Evolutionary conservation across 1,139 yeast genomes (phyloP).

Genomic region (Chernovozyma aurita): DNA sequence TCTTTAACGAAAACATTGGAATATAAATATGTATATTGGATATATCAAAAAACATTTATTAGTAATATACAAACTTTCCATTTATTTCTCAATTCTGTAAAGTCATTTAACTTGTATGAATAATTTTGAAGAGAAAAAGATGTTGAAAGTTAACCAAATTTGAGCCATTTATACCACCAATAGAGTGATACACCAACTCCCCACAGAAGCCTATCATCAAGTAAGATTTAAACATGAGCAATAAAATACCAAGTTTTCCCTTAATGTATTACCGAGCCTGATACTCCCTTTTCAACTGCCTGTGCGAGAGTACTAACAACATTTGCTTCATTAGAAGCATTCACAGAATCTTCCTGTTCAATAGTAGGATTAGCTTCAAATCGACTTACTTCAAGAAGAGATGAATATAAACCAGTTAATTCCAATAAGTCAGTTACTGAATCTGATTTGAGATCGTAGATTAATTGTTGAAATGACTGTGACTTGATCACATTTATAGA

Average conservation of each 20-base stretch:
- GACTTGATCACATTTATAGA: slow-evolving; percentile 46
- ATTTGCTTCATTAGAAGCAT: slow-evolving; percentile 14
- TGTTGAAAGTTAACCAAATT: too few species aligned
- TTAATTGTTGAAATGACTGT: slow-evolving; percentile 48
- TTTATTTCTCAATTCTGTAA: background rate
- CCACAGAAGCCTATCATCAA: too few species aligned
- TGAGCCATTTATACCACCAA: too few species aligned
- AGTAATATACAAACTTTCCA: background rate
- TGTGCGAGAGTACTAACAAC: slow-evolving; percentile 16
- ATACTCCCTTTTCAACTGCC: slow-evolving; percentile 14
- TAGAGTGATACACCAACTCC: too few species aligned
- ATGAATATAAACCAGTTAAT: slow-evolving; percentile 40
- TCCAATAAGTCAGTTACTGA: slow-evolving; percentile 45
- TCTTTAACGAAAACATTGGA: too few species aligned
- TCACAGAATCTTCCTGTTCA: slow-evolving; percentile 5
- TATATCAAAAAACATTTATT: background rate
- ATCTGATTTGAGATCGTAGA: slow-evolving; percentile 47
- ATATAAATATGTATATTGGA: too few species aligned
- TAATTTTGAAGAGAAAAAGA: too few species aligned
- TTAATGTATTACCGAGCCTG: too few species aligned
- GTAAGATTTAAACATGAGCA: too few species aligned
- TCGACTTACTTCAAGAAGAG: slow-evolving; percentile 44
- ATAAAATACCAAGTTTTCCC: too few species aligned
- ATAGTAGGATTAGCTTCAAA: slow-evolving; percentile 13
- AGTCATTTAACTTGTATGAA: too few species aligned